Conservation (phyloP, 148 eudicot species). For the Rhododendron mucronatum region DNA sequence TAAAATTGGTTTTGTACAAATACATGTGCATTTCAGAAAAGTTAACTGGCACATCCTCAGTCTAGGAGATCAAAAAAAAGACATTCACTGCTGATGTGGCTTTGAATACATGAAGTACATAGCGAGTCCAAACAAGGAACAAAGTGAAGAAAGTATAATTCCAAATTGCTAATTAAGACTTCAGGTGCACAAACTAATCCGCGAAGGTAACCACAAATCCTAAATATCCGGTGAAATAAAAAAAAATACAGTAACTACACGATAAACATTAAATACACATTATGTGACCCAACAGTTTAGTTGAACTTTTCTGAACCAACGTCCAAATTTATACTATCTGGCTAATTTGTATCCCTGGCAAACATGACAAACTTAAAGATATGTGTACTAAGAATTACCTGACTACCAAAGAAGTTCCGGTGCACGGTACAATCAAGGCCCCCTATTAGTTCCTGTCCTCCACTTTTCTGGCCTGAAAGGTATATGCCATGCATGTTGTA, state of each 20-base stretch:
- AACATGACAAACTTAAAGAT: background rate
- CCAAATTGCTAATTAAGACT: background rate
- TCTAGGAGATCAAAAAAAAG: background rate
- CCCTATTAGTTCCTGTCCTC: conserved; percentile 91
- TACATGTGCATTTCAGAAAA: background rate
- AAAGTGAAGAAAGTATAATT: background rate
- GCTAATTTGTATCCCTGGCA: background rate
- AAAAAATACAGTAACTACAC: too few species aligned
- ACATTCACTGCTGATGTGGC: background rate
- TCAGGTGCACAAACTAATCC: background rate
- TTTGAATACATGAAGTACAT: background rate
- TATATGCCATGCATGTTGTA: conserved; percentile 7
- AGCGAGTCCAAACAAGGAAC: background rate
- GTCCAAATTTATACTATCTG: background rate
- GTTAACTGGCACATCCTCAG: background rate
- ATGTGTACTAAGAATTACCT: conserved; percentile 36
- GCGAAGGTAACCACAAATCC: background rate
- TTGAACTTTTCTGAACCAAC: background rate
- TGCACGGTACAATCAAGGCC: conserved; percentile 95
- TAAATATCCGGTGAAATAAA: background rate
- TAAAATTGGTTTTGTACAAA: background rate
- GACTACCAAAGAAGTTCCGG: conserved; percentile 95
- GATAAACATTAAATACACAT: background rate
- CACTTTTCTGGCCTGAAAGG: conserved; percentile 82
- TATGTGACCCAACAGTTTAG: background rate